Percentiles rank a stretch among this genome's conserved stretches.
Conservation (phyloP, 331 rosid genomes). For the Quercus lobata region DNA sequence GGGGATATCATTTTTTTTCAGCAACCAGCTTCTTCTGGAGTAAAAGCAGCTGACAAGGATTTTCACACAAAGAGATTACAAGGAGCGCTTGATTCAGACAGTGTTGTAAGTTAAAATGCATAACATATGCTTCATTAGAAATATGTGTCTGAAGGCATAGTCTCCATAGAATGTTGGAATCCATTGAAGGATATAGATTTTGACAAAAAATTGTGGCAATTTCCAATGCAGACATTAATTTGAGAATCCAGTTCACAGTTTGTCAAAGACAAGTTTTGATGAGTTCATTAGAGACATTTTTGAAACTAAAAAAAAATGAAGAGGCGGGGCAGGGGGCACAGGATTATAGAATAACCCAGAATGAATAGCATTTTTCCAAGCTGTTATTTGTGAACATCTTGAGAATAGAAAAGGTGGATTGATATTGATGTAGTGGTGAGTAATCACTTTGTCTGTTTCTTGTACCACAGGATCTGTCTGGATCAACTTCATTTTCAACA, state of each 20-base stretch:
- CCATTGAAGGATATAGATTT: neutral
- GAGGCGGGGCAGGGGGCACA: neutral
- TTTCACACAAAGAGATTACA: slow-evolving; percentile 27
- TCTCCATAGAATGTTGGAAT: neutral
- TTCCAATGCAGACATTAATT: too few relatives aligned
- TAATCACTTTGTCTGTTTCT: neutral
- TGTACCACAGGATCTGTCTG: slow-evolving; percentile 29
- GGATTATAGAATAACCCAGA: neutral
- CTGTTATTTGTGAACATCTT: neutral
- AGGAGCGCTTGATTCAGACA: slow-evolving; percentile 2
- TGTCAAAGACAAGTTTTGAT: neutral
- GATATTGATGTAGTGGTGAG: neutral
- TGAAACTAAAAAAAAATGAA: neutral
- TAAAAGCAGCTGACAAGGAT: slow-evolving; percentile 18
- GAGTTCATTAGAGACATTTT: neutral
- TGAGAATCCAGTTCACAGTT: too few relatives aligned
- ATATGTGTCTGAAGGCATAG: neutral
- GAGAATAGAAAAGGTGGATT: neutral
- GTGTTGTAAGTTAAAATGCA: slow-evolving; percentile 33
- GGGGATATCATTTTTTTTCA: slow-evolving; percentile 24
- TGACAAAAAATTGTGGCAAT: neutral
- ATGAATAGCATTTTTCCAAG: neutral
- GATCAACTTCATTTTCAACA: slow-evolving; percentile 21
- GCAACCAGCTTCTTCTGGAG: slow-evolving; percentile 50
- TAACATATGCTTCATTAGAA: slow-evolving; percentile 7